Base-by-base conservation (phyloP, 345 rosid species). In the Orychophragmus violaceus region DNA sequence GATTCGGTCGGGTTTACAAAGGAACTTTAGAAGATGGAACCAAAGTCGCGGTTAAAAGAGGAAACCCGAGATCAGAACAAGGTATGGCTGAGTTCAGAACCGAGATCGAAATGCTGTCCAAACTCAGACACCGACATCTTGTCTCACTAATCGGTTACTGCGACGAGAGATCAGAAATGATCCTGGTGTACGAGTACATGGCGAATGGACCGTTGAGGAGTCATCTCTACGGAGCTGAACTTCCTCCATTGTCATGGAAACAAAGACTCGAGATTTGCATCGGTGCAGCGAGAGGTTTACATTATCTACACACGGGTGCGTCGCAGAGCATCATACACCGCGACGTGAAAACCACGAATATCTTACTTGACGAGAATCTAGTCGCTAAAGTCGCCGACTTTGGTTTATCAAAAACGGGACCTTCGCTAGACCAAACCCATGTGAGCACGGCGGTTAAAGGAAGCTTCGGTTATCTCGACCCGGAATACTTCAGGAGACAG, bases 381-480 rank as follows among this genome's bases (percentile, higher is more conserved):
- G 97, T 91, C 0, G 99, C 99, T 25, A 95, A 95, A 74, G 99
- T 95, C 16, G 96, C 99, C 5, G 99, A 95, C 71, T 95, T 95
- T 18, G 99, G 99, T 11, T 91, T 95, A 39, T 95, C 99, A 6
- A 95, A 95, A 84, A 75, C 96, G 2, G 97, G 97, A 4, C 99
- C 99, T 12, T 64, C 96, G 42, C 69, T 95, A 2, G 96, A 91
- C 75, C 97, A 95, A 72, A 91, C 97, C 1, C 99, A 95, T 64
- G 99, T 95, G 53, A 95, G 97, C 67, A 95, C 99, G 3, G 99
- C 97, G 2, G 99, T 95, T n/a, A 95, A 95, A 81, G 99, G 99
- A 62, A 95, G 99, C 74, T 95, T 95, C 23, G 97, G 99, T 35
- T 95, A 95, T 74, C 91, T 95, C 1, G 99, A 95, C 66, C 97